Conservation (phyloP, 257 asterid species). For the Haberlea rhodopensis region DNA sequence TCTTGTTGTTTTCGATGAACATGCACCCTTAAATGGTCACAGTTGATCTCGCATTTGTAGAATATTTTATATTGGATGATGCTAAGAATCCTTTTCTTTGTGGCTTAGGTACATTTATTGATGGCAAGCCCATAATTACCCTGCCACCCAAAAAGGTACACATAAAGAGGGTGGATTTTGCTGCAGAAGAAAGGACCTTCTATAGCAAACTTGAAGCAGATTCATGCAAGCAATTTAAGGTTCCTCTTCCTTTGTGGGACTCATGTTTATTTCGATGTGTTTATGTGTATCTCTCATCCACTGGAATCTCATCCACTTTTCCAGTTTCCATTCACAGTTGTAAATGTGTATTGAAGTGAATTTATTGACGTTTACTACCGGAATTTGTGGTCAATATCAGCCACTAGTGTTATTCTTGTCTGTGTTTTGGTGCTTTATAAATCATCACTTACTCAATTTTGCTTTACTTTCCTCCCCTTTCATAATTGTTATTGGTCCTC, state of each 20-base stretch:
- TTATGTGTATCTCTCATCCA: constrained; percentile 2
- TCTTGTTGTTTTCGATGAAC: background rate
- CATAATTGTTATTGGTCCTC: constrained; percentile 11
- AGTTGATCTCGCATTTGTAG: constrained; percentile 10
- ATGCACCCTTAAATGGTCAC: background rate
- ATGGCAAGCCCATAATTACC: constrained; percentile 71
- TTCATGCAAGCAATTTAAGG: constrained; percentile 91
- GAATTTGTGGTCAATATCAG: constrained; percentile 8
- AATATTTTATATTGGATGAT: constrained; percentile 13
- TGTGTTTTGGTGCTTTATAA: background rate
- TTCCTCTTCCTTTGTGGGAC: constrained; percentile 25
- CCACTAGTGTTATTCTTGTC: constrained; percentile 8
- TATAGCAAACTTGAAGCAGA: constrained; percentile 75
- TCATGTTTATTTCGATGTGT: constrained; percentile 8
- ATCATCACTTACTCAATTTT: background rate
- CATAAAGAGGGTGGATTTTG: constrained; percentile 68
- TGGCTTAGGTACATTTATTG: constrained; percentile 61
- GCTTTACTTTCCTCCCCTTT: background rate
- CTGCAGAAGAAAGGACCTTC: constrained; percentile 74
- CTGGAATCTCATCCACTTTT: constrained; percentile 16
- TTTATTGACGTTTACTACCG: constrained; percentile 9
- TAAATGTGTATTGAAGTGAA: constrained; percentile 1
- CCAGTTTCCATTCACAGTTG: constrained; percentile 14
- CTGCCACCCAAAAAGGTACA: constrained; percentile 76
- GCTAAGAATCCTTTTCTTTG: constrained; percentile 30